A percentile compares a stretch with the other conserved stretches of the same genome.
Evolutionary conservation across 331 rosid genomes (phyloP).

Genomic region (Pyracantha coccinea): DNA sequence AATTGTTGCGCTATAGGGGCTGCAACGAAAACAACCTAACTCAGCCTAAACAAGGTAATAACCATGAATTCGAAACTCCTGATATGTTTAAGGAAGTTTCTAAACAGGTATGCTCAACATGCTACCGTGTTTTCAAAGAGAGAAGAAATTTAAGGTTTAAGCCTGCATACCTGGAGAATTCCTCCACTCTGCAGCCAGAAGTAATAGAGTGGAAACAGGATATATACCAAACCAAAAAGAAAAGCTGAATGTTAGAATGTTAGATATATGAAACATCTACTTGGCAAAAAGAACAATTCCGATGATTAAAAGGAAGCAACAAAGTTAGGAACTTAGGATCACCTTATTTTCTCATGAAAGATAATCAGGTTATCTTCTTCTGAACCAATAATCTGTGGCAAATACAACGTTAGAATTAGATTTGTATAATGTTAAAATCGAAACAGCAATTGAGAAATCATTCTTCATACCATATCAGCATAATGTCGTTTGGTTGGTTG

Average conservation of each 20-base stretch:
- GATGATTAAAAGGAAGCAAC: not conserved
- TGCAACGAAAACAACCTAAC: conserved; percentile 31
- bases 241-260: not conserved
- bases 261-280: not conserved
- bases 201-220: not conserved
- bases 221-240: not conserved
- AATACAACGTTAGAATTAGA: conserved; percentile 2
- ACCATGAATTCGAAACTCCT: not conserved
- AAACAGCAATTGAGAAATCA: not conserved
- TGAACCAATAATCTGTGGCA: conserved; percentile 59
- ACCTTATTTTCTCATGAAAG: conserved; percentile 97
- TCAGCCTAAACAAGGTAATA: conserved; percentile 3
- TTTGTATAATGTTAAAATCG: not conserved
- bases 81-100: not conserved
- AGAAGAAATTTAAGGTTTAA: conserved; percentile 7
- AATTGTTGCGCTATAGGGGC: conserved; percentile 73
- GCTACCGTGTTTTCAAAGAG: not conserved
- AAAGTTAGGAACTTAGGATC: conserved; percentile 7
- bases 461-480: conserved; percentile 66
- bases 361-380: conserved; percentile 76
- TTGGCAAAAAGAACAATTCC: conserved; percentile 3
- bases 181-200: conserved; percentile 73
- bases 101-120: not conserved
- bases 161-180: conserved; percentile 68
- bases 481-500: conserved; percentile 67